Evolutionary conservation across 164 flowering plant species (phyloP).

Genomic region (Berberis vulgaris): DNA sequence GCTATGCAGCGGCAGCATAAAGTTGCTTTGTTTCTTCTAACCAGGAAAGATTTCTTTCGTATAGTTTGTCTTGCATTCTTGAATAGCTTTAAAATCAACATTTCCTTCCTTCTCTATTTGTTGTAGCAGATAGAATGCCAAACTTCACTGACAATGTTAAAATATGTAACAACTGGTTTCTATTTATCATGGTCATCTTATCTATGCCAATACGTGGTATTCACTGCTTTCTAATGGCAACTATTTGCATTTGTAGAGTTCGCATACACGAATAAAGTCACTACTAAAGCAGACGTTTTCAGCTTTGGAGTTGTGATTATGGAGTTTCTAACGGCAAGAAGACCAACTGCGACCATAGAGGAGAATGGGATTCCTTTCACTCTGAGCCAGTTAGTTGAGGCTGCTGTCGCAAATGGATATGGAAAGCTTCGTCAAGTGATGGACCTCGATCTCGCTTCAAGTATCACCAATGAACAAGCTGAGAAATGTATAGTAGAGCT

Average conservation of each 20-base stretch:
- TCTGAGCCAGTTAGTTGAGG: constrained; percentile 47
- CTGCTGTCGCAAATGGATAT: constrained; percentile 29
- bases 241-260: constrained; percentile 37
- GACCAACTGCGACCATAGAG: constrained; percentile 59
- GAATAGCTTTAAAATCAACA: no score
- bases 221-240: not conserved
- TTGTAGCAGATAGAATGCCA: no score
- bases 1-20: no score
- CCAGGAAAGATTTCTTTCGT: no score
- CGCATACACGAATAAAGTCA: constrained; percentile 68
- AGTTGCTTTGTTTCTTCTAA: no score
- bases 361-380: constrained; percentile 43
- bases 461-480: constrained; percentile 12
- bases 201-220: not conserved
- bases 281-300: constrained; percentile 77
- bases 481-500: constrained; percentile 29
- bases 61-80: no score
- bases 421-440: constrained; percentile 26
- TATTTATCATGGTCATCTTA: no score
- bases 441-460: constrained; percentile 38
- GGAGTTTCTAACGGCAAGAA: constrained; percentile 58
- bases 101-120: no score
- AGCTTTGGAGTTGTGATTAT: constrained; percentile 70
- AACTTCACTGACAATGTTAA: no score
- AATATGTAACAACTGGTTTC: no score